These are phyloP conservation scores for Saprolegnia diclina DNA, from an alignment of 352 stramenopile species.

Conservation along the genomic window DNA sequence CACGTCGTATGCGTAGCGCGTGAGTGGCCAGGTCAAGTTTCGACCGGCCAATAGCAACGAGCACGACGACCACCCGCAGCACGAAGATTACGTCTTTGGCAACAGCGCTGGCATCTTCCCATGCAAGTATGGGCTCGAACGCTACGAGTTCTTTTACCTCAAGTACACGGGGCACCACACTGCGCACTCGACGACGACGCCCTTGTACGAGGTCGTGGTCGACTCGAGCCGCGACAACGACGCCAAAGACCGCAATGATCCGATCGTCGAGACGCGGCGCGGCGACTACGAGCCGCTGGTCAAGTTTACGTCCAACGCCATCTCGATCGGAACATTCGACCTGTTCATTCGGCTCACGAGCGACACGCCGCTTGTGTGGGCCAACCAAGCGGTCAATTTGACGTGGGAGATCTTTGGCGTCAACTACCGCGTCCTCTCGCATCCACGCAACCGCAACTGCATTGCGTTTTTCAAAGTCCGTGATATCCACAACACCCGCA, in stretches of 20 bases:
- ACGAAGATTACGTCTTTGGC: conserved; percentile 44
- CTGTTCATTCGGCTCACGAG: conserved; percentile 60
- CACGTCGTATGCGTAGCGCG: conserved; percentile 28
- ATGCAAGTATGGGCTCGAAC: conserved; percentile 54
- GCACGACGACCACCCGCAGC: conserved; percentile 25
- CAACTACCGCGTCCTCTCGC: conserved; percentile 40
- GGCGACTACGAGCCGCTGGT: conserved; percentile 45
- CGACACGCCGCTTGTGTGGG: conserved; percentile 39
- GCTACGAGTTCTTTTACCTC: conserved; percentile 57
- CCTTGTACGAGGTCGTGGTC: not conserved
- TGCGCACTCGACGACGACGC: not conserved
- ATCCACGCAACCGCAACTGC: conserved; percentile 47
- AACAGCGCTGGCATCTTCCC: conserved; percentile 56
- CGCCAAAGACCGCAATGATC: not conserved
- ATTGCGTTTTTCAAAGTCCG: conserved; percentile 51
- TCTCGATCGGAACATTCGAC: conserved; percentile 57
- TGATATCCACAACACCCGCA: conserved; percentile 26
- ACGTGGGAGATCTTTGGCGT: conserved; percentile 56
- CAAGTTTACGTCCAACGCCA: conserved; percentile 43
- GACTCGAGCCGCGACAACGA: not conserved
- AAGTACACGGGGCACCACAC: conserved; percentile 29
- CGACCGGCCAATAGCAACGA: conserved; percentile 42
- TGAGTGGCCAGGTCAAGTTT: conserved; percentile 48
- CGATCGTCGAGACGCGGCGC: not conserved
- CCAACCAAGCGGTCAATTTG: conserved; percentile 44